A percentile compares a stretch with the other conserved stretches of the same genome.
Conservation (phyloP, 495 filamentous ascomycete species). For the Rhypophila decipiens region DNA sequence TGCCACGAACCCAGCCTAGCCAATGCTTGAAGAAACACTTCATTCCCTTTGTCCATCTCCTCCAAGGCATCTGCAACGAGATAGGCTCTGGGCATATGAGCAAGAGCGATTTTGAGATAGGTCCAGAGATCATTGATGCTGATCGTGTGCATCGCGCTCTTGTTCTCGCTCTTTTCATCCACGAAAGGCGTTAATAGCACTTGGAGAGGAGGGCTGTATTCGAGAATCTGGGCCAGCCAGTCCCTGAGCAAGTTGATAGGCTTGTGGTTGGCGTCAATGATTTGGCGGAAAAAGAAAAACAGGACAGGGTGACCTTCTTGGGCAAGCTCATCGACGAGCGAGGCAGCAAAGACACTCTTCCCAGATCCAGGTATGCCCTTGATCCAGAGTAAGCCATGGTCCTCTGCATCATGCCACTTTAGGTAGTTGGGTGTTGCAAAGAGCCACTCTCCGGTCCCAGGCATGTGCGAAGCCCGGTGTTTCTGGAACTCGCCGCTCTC, state of each 20-base stretch:
- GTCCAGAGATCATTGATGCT: constrained; percentile 15
- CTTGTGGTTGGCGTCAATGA: constrained; percentile 42
- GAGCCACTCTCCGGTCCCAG: constrained; percentile 43
- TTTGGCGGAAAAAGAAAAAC: constrained; percentile 52
- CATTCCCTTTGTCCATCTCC: constrained; percentile 30
- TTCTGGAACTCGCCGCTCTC: constrained; percentile 26
- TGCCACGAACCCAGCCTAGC: constrained; percentile 28
- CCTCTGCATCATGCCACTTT: constrained; percentile 31
- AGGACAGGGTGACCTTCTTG: constrained; percentile 31
- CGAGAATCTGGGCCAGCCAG: constrained; percentile 38
- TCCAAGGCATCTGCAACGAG: constrained; percentile 46
- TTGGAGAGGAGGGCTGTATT: constrained; percentile 34
- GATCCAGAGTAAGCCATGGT: constrained; percentile 41
- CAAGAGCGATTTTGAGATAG: constrained; percentile 20
- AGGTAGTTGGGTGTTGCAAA: constrained; percentile 25
- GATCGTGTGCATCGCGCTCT: constrained; percentile 13
- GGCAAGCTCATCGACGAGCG: constrained; percentile 23
- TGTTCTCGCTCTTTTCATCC: constrained; percentile 1
- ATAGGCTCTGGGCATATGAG: constrained; percentile 30
- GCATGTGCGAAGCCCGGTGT: constrained; percentile 33
- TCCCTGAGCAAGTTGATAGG: constrained; percentile 37
- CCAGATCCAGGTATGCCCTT: constrained; percentile 47
- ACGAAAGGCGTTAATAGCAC: constrained; percentile 14
- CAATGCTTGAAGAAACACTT: constrained; percentile 29
- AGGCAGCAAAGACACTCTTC: constrained; percentile 45